Evolutionary conservation across 352 stramenopile species (phyloP), one percentile per base, ranked within the genome.

Genomic region (Aphanomyces cochlioides): DNA sequence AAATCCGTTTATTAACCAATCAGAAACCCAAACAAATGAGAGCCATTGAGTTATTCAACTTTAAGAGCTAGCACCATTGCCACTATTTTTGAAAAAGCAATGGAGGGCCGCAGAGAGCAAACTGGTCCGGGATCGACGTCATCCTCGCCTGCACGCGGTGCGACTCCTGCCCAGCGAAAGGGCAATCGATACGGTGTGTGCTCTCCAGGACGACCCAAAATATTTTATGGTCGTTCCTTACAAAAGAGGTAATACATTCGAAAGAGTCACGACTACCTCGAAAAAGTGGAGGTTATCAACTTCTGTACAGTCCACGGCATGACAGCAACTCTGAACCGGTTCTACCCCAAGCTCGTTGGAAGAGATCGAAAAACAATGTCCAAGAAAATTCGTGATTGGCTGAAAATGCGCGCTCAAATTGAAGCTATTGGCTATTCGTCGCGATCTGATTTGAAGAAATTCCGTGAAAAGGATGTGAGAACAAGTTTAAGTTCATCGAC

Each of bases 171-270:
- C 28, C 28, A 28, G 28, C 43, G 43, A n/a, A 50, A 50, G 17
- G 43, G 43, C 43, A 50, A 50, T n/a, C 10, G 17, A n/a, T 50
- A 50, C 17, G 43, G 43, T n/a, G 43, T 50, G 10, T n/a, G 10
- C 10, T 50, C 43, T 12, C 43, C 43, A 3, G 43, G 43, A n/a
- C 43, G 43, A 12, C 43, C 43, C 10, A n/a, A n/a, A 12, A 50
- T 50, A 50, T 50, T 50, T n/a, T n/a, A 50, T 50, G 43, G 43
- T 50, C 10, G 43, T 50, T n/a, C 43, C 43, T 50, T 12, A n/a
- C 43, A 12, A 50, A n/a, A 12, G 17, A n/a, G 10, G 10, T 2
- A 50, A 50, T n/a, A 50, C 43, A 50, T 50, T n/a, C 43, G 10
- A 3, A 12, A n/a, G 10, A n/a, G 10, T 50, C 43, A n/a, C 43